phyloP scores from a whole-genome alignment of 495 filamentous ascomycete species.

The Penicillium paradoxum region DNA sequence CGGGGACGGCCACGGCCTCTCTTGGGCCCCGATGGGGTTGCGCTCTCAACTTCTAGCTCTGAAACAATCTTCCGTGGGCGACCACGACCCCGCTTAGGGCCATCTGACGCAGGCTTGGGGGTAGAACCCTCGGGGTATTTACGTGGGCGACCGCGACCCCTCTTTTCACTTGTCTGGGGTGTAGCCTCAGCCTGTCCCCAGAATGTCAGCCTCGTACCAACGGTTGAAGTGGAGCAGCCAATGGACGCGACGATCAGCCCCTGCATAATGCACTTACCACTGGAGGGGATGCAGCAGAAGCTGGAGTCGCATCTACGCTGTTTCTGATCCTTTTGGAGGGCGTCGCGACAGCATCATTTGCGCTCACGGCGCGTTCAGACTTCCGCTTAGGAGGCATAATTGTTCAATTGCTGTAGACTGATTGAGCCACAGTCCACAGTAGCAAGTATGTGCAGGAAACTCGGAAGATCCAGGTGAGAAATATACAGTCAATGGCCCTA shows the following conservation, averaged over 20 bases:
- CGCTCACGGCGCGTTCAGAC: conserved; percentile 17
- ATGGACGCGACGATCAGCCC: conserved; percentile 8
- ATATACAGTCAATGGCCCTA: neutral
- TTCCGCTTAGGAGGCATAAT: conserved; percentile 30
- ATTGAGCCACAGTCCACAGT: neutral
- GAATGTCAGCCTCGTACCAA: neutral
- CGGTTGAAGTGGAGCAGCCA: conserved; percentile 5
- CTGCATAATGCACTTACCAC: conserved; percentile 13
- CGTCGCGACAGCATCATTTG: conserved; percentile 12
- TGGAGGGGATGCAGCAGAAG: neutral
- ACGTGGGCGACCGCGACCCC: conserved; percentile 37
- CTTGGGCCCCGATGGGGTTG: conserved; percentile 6
- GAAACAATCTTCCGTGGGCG: conserved; percentile 26
- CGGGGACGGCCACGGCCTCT: conserved; percentile 26
- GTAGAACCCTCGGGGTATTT: conserved; percentile 26
- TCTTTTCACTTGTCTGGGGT: conserved; percentile 33
- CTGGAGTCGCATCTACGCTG: neutral
- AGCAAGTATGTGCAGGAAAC: neutral
- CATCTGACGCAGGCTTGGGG: conserved; percentile 21
- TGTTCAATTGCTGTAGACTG: neutral
- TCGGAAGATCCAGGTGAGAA: too few relatives aligned
- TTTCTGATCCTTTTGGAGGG: conserved; percentile 25
- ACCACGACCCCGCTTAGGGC: conserved; percentile 39
- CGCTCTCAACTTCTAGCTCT: conserved; percentile 4
- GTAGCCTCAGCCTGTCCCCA: conserved; percentile 8